phyloP scores from a whole-genome alignment of 2,329 filamentous ascomycete species.

The Aureobasidium sp. region DNA sequence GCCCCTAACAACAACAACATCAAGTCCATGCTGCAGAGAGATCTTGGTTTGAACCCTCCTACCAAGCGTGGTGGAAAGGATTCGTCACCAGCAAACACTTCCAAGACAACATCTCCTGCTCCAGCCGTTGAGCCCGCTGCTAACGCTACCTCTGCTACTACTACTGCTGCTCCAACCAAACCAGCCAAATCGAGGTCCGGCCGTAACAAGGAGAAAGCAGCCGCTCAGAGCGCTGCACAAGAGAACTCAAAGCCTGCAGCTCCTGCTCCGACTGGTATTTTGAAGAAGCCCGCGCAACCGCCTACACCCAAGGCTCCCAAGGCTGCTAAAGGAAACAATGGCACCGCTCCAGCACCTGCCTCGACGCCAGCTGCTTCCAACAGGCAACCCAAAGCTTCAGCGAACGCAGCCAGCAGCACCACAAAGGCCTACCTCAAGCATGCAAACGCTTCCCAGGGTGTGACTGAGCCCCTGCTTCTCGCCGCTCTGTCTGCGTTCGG shows the following conservation, averaged over 20 bases:
- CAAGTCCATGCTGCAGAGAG: constrained; percentile 53
- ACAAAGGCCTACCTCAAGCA: constrained; percentile 50
- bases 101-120: constrained; percentile 1
- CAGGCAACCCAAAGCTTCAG: constrained; percentile 12
- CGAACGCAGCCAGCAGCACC: constrained; percentile 26
- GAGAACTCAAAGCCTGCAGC: constrained; percentile 14
- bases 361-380: constrained; percentile 8
- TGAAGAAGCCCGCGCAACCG: constrained; percentile 31
- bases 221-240: not conserved
- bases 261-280: constrained; percentile 28
- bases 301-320: constrained; percentile 11
- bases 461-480: constrained; percentile 74
- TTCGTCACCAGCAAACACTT: constrained; percentile 18
- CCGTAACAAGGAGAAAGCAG: constrained; percentile 15
- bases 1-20: constrained; percentile 38
- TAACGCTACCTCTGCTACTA: not conserved
- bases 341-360: constrained; percentile 15
- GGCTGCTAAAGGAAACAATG: constrained; percentile 15
- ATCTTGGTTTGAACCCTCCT: constrained; percentile 49
- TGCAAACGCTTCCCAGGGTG: constrained; percentile 77
- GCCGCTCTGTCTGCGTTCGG: constrained; percentile 70
- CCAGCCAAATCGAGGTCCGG: constrained; percentile 9
- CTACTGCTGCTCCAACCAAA: not conserved
- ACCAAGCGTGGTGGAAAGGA: constrained; percentile 28
- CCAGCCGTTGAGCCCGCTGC: constrained; percentile 7